phyloP scores from a whole-genome alignment of 495 filamentous ascomycete species.

The Talaromyces liani region DNA sequence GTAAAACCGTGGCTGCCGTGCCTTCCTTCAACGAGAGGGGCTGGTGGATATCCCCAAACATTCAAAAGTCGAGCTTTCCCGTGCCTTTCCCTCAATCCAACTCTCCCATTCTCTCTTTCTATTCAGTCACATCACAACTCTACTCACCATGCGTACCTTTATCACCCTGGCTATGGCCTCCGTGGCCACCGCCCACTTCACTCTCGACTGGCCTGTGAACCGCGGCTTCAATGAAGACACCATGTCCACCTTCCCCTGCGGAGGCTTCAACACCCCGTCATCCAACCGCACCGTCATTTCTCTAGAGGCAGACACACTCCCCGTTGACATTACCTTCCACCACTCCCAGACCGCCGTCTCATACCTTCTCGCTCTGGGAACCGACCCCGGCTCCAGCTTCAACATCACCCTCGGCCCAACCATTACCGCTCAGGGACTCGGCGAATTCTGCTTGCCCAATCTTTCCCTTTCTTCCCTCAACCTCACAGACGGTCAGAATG shows the following conservation, averaged over 20 bases:
- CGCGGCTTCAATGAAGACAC: conserved; percentile 47
- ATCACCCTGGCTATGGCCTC: conserved; percentile 26
- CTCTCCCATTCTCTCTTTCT: background rate
- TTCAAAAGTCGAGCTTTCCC: background rate
- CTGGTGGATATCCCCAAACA: background rate
- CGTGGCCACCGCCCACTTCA: conserved; percentile 52
- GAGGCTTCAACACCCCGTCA: conserved; percentile 41
- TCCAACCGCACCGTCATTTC: conserved; percentile 44
- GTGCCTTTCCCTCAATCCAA: too few species aligned
- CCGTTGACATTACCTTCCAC: conserved; percentile 46
- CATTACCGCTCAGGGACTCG: conserved; percentile 43
- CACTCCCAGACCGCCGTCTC: conserved; percentile 48
- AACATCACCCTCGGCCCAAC: conserved; percentile 44
- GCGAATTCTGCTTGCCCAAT: conserved; percentile 48
- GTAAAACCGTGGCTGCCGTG: background rate
- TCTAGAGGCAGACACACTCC: conserved; percentile 37
- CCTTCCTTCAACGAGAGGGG: background rate
- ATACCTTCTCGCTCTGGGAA: conserved; percentile 49
- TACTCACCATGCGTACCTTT: conserved; percentile 15
- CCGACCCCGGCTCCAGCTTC: conserved; percentile 43
- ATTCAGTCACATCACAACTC: background rate
- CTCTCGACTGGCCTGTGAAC: conserved; percentile 46
- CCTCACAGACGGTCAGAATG: conserved; percentile 45
- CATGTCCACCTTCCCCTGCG: conserved; percentile 49
- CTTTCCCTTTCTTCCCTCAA: conserved; percentile 28